Percentiles rank a stretch among this genome's conserved stretches.
These are phyloP conservation scores for Dicorynia guianensis DNA, from an alignment of 306 rosid species.

Conservation along the genomic window DNA sequence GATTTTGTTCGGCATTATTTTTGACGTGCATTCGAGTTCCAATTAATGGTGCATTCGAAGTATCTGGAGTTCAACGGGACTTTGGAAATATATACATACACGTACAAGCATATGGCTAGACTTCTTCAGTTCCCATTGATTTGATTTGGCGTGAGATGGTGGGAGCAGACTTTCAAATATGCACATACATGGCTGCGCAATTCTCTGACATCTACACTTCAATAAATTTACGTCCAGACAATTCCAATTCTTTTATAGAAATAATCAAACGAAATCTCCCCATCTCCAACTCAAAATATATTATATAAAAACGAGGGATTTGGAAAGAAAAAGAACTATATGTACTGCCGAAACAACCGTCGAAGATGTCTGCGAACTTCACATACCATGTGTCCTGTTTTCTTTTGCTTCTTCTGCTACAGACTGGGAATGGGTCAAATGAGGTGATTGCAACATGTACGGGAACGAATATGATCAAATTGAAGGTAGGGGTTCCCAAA, in stretches of 20 bases:
- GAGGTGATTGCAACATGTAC: background rate
- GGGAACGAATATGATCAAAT: background rate
- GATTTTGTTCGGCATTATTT: no score
- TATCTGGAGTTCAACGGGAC: no score
- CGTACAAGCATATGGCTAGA: no score
- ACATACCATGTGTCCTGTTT: background rate
- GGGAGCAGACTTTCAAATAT: background rate
- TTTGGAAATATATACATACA: no score
- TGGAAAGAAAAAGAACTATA: background rate
- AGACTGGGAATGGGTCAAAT: conserved; percentile 5
- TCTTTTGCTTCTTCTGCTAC: conserved; percentile 18
- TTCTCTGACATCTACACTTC: no score
- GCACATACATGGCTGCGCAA: no score
- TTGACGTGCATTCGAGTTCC: no score
- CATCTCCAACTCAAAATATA: no score
- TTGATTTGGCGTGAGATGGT: background rate
- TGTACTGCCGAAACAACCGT: background rate
- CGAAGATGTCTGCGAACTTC: background rate
- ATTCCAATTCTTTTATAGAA: no score
- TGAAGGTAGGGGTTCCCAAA: conserved; percentile 43
- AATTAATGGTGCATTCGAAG: no score
- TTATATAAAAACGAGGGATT: background rate
- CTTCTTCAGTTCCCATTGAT: background rate
- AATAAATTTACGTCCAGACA: no score
- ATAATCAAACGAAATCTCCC: no score